These are phyloP conservation scores for Podila epigama DNA, from an alignment of 192 early-diverging fungal species.

Conservation along the genomic window DNA sequence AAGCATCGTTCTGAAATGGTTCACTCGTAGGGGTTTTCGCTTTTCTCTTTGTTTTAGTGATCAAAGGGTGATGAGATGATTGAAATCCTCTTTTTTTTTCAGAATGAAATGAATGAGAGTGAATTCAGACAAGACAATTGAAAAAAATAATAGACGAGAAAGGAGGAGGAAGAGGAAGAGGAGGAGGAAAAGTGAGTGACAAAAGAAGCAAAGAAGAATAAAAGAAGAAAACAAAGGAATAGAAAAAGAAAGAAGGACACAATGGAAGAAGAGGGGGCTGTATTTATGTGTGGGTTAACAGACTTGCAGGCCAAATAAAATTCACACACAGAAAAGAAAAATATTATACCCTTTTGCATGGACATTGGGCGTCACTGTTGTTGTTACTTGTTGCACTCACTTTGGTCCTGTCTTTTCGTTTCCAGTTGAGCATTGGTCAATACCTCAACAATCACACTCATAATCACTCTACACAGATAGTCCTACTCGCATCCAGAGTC, in stretches of 20 bases:
- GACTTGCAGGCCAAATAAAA: background rate
- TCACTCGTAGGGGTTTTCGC: no score
- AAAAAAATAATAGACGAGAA: constrained; percentile 6
- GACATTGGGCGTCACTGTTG: no score
- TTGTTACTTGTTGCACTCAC: no score
- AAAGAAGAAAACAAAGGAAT: constrained; percentile 26
- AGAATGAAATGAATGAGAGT: constrained; percentile 17
- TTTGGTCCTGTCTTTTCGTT: no score
- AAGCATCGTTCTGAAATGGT: constrained; percentile 22
- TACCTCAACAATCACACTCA: no score
- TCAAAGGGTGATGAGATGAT: constrained; percentile 3
- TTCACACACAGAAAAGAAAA: background rate
- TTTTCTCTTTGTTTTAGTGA: background rate
- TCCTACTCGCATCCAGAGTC: no score
- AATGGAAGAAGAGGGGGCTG: background rate
- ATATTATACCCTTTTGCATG: background rate
- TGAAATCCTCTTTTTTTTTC: no score
- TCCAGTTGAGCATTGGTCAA: no score
- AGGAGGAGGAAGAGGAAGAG: background rate
- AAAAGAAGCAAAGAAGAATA: constrained; percentile 28
- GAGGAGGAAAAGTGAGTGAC: constrained; percentile 3
- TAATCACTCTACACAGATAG: no score
- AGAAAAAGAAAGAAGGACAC: constrained; percentile 7
- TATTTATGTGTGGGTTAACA: constrained; percentile 4
- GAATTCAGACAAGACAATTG: constrained; percentile 4